A percentile compares a stretch with the other conserved stretches of the same genome.
Evolutionary conservation across 2,329 filamentous ascomycete species (phyloP).

Genomic region (Apiospora rasikravindrae): DNA sequence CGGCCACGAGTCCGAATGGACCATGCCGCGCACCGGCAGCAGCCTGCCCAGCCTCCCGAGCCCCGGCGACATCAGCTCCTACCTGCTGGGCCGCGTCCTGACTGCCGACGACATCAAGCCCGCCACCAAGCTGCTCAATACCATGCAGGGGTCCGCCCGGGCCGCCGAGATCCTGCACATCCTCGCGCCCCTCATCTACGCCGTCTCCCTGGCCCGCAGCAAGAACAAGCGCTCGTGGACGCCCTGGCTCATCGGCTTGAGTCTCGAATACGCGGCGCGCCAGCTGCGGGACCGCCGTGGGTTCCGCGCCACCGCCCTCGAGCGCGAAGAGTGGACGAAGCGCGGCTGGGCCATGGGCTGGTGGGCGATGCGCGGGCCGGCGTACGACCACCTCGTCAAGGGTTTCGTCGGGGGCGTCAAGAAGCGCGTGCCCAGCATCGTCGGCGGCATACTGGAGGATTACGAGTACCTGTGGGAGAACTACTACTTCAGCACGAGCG

Average conservation of each 20-base stretch:
- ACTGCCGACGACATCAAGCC: constrained; percentile 97
- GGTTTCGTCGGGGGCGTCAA: constrained; percentile 74
- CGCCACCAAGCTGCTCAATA: constrained; percentile 83
- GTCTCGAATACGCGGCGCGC: constrained; percentile 86
- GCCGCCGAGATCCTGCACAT: constrained; percentile 92
- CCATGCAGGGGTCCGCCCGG: constrained; percentile 73
- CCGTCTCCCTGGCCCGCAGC: constrained; percentile 76
- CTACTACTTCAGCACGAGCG: constrained; percentile 79
- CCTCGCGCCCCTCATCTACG: constrained; percentile 85
- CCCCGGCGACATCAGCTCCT: constrained; percentile 81
- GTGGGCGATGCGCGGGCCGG: constrained; percentile 97
- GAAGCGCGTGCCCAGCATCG: constrained; percentile 78
- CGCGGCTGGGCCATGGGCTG: constrained; percentile 90
- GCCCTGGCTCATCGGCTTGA: constrained; percentile 87
- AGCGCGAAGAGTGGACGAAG: constrained; percentile 87
- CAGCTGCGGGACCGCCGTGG: constrained; percentile 78
- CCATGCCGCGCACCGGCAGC: constrained; percentile 92
- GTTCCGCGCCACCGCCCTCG: constrained; percentile 81
- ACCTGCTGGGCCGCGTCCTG: constrained; percentile 86
- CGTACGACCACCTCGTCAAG: constrained; percentile 91
- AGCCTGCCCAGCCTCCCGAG: constrained; percentile 83
- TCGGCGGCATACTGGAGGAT: constrained; percentile 88
- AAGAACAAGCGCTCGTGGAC: constrained; percentile 82
- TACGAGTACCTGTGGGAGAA: constrained; percentile 99
- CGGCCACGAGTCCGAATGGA: constrained; percentile 71